Evolutionary conservation across 768 basidiomycete species (phyloP).

Genomic region (Trametes cubensis): DNA sequence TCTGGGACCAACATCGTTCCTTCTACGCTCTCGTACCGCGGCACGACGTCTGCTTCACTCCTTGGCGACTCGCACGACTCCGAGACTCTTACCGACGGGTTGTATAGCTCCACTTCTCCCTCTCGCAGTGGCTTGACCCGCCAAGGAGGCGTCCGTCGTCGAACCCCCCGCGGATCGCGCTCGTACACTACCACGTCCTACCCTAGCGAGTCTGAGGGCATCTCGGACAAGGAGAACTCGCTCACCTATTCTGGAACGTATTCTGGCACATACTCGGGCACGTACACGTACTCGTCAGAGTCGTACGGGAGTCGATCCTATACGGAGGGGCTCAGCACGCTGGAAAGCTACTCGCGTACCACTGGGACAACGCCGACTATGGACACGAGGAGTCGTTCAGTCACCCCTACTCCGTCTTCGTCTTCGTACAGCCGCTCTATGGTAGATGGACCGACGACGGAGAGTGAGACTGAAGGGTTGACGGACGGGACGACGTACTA

Average conservation of each 20-base stretch:
- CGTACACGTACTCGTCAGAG: conserved; percentile 22
- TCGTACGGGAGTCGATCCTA: conserved; percentile 14
- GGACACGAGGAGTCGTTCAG: conserved; percentile 18
- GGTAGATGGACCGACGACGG: conserved; percentile 4
- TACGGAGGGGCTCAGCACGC: conserved; percentile 30
- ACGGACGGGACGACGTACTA: conserved; percentile 20
- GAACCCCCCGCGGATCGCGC: conserved; percentile 47
- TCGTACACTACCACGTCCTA: conserved; percentile 49
- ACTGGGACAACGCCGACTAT: conserved; percentile 16
- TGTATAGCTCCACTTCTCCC: conserved; percentile 49
- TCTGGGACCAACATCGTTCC: conserved; percentile 50
- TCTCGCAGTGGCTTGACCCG: conserved; percentile 56
- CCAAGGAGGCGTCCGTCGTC: conserved; percentile 58
- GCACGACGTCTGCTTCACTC: conserved; percentile 57
- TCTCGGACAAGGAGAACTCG: conserved; percentile 62
- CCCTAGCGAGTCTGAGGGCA: conserved; percentile 41
- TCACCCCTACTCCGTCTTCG: conserved; percentile 27
- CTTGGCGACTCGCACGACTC: conserved; percentile 63
- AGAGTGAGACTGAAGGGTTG: conserved; percentile 14
- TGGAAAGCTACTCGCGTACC: conserved; percentile 32
- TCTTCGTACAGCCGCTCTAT: conserved; percentile 23
- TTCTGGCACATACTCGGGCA: conserved; percentile 27
- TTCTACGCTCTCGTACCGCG: conserved; percentile 54
- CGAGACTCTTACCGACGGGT: conserved; percentile 34
- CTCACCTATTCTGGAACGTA: conserved; percentile 29